Conservation (phyloP, 2,329 filamentous ascomycete species). For the Didymella keratinophila region DNA sequence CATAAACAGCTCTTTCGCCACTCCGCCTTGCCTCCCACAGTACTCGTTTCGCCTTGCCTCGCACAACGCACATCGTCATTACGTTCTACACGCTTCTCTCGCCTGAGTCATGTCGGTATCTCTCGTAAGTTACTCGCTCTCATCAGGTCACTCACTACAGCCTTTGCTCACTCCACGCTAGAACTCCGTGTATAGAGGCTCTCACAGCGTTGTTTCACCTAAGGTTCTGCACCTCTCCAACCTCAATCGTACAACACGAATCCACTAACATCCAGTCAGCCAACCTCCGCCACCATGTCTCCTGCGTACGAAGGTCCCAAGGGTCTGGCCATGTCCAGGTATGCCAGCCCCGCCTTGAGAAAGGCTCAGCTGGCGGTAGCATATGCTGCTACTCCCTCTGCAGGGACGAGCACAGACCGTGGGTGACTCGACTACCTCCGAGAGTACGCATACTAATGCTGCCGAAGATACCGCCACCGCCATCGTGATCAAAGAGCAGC, state of each 20-base stretch:
- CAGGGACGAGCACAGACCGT: not conserved
- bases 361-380: conserved; percentile 17
- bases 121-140: not conserved
- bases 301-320: conserved; percentile 20
- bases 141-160: not conserved
- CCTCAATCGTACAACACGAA: not conserved
- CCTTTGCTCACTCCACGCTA: not conserved
- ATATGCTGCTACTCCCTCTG: conserved; percentile 4
- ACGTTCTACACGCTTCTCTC: not conserved
- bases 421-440: not conserved
- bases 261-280: not conserved
- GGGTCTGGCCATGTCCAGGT: conserved; percentile 28
- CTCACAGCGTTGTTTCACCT: not conserved
- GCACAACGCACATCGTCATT: not conserved
- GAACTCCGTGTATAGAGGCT: not conserved
- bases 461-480: conserved; percentile 19
- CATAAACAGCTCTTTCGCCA: not conserved
- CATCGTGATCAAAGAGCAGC: conserved; percentile 40
- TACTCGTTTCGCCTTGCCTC: not conserved
- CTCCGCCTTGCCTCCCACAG: not conserved
- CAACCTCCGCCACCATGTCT: not conserved
- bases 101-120: not conserved
- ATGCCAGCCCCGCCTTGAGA: conserved; percentile 26
- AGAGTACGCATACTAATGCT: not conserved
- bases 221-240: not conserved